These are phyloP conservation scores for Perkinsela sp. DNA, from an alignment of 208 protist species.

Conservation along the genomic window DNA sequence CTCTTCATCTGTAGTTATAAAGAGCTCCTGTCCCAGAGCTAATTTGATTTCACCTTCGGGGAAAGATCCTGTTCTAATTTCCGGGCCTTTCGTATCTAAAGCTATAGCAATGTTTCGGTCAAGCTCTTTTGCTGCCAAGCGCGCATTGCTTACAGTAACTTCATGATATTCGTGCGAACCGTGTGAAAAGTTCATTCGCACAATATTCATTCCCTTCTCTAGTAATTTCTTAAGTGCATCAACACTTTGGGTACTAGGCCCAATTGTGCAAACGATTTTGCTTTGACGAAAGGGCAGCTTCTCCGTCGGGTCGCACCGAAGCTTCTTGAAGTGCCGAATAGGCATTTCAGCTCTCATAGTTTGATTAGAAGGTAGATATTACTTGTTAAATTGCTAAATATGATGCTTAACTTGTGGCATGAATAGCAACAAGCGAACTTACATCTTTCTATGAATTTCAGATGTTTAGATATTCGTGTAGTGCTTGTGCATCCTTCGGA, in stretches of 20 bases:
- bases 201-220: constrained; percentile 79
- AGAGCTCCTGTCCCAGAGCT: constrained; percentile 25
- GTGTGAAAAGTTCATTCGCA: constrained; percentile 91
- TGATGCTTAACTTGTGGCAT: too few species aligned
- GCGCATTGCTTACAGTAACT: constrained; percentile 71
- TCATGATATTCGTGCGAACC: constrained; percentile 81
- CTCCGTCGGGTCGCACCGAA: neutral
- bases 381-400: too few species aligned
- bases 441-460: too few species aligned
- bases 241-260: constrained; percentile 71
- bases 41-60: constrained; percentile 30
- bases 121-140: constrained; percentile 47
- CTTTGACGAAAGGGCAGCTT: neutral
- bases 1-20: constrained; percentile 55
- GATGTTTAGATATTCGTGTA: too few species aligned
- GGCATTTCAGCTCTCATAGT: too few species aligned
- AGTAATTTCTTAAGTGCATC: constrained; percentile 69
- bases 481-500: too few species aligned
- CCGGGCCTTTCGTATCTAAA: constrained; percentile 84
- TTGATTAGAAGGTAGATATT: too few species aligned
- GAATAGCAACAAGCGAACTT: too few species aligned
- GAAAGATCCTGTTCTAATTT: constrained; percentile 77
- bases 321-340: too few species aligned
- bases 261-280: constrained; percentile 82
- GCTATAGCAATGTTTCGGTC: constrained; percentile 68